Evolutionary conservation across 176 grass and related monocot genomes (phyloP), one percentile per base, ranked within the genome.

Genomic region (Triticum urartu): DNA sequence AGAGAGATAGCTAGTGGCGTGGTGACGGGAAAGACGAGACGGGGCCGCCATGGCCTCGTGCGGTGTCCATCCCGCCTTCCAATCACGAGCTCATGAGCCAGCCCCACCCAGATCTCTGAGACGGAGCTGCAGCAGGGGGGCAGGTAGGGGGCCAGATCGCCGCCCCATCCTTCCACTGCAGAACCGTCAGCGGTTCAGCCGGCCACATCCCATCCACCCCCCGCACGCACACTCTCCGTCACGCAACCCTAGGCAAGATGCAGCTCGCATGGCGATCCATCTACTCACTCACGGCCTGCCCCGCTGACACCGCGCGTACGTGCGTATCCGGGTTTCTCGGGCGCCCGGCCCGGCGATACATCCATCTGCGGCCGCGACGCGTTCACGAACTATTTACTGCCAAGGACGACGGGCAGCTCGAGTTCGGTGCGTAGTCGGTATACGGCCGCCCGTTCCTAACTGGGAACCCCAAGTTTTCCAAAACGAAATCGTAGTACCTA

Each of bases 141-240:
- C 85, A 84, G 85, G 85, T 91, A 87, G 85, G 89, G 89, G 89
- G 81, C 85, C 62, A 85, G 82, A 75, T 76, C 71, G 26, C 82
- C 59, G 59, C 78, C 63, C 32, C 71, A 59, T 59, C 78, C 6
- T 21, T 32, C 2, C 64, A 80, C 89, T 75, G 89, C 85, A 68
- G 80, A 45, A 21, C 21, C 84, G 89, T 87, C 84, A 78, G 75
- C 83, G 28, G 25, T 11, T 25, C 83, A 48, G 72, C 79, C 79
- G 73, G 74, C 89, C 61, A 84, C 75, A 22, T 91, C 85, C 30
- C 79, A 43, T 77, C 71, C 1, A 50, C 5, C 28, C 21, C 52
- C 28, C 50, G 30, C 30, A 8, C 75, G 3, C 39, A 14, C 65
- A 24, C 71, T 25, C 24, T 61, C 20, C 42, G 26, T 54, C 89